Base-by-base conservation (phyloP, 2,329 filamentous ascomycete genomes). In the Diaporthe helianthi region DNA sequence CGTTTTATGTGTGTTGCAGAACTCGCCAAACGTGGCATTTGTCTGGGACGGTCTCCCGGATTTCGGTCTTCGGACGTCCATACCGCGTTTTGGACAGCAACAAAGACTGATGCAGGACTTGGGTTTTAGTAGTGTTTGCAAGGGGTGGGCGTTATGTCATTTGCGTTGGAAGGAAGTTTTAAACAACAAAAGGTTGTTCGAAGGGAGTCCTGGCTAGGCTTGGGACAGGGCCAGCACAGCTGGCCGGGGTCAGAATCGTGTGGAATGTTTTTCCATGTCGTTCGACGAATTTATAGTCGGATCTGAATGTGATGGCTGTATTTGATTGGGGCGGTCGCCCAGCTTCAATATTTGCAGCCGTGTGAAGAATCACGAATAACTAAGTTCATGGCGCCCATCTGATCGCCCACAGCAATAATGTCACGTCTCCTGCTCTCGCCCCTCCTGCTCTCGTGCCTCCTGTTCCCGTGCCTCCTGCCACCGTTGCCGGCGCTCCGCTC, bases 21-120 rank as follows among this genome's bases (percentile, higher is more conserved):
- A 71, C 65, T 80, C n/a, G 73, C 73, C 4, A 44, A 68, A 1
- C 71, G 75, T 1, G 74, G 69, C 1, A 75, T 74, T 0, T 80
- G 79, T 66, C 71, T 80, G 0, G 78, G 77, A 1, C 71, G 76
- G 36, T 71, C 77, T 4, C 77, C 78, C 2, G 78, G 78, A 0
- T 76, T 79, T 63, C 74, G 74, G 17, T 71, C 71, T 22, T 33
- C 49, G 17, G 76, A 79, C 49, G 74, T 80, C 19, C 76, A 79
- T 41, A 52, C 68, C 8, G 76, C 78, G 24, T 76, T 78, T 61
- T 75, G 76, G 74, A 69, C 52, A 38, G 69, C 66, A 13, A 60
- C 54, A 8, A 68, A 63, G 41, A 69, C 29, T 36, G 68, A 54
- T 38, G 41, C 19, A 15, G 29, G 7, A 7, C 24, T 64, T 58